Percentiles rank a stretch among this genome's conserved stretches.
These are phyloP conservation scores for Lasiosphaeria hispida DNA, from an alignment of 495 filamentous ascomycete species.

Conservation along the genomic window DNA sequence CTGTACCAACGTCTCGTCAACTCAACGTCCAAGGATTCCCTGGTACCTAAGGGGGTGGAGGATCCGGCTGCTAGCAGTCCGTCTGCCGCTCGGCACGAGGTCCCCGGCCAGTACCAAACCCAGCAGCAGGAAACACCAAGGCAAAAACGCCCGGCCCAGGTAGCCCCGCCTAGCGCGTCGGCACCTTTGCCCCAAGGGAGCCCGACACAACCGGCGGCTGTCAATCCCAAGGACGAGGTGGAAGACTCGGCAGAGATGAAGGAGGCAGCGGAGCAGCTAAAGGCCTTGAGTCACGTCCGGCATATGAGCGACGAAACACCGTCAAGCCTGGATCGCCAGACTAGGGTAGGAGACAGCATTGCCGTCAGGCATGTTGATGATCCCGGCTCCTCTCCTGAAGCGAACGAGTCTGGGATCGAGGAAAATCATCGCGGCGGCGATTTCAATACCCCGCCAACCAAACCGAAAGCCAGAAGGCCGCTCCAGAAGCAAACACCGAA, in stretches of 20 bases:
- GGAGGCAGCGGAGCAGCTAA: constrained; percentile 57
- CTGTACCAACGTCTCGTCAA: constrained; percentile 53
- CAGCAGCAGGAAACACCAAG: constrained; percentile 34
- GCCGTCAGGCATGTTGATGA: constrained; percentile 39
- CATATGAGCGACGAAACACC: constrained; percentile 43
- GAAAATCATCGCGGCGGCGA: constrained; percentile 36
- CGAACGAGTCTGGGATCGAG: constrained; percentile 38
- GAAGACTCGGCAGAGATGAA: constrained; percentile 60
- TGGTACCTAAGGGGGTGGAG: constrained; percentile 21
- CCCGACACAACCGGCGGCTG: constrained; percentile 12
- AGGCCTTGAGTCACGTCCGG: constrained; percentile 56
- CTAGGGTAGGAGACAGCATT: constrained; percentile 34
- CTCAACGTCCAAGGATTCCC: constrained; percentile 34
- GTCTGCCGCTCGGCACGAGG: constrained; percentile 19
- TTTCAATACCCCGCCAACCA: constrained; percentile 42
- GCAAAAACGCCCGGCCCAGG: constrained; percentile 6
- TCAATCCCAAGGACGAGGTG: constrained; percentile 46
- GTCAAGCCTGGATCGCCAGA: constrained; percentile 25
- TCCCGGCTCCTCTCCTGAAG: constrained; percentile 40
- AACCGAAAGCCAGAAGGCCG: constrained; percentile 45
- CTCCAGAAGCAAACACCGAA: constrained; percentile 51
- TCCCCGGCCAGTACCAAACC: constrained; percentile 18
- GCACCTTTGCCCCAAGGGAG: constrained; percentile 14
- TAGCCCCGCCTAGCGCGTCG: constrained; percentile 1
- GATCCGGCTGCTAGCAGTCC: constrained; percentile 26